Conservation (phyloP, 805 yeast species). For the Monosporozyma servazzii region DNA sequence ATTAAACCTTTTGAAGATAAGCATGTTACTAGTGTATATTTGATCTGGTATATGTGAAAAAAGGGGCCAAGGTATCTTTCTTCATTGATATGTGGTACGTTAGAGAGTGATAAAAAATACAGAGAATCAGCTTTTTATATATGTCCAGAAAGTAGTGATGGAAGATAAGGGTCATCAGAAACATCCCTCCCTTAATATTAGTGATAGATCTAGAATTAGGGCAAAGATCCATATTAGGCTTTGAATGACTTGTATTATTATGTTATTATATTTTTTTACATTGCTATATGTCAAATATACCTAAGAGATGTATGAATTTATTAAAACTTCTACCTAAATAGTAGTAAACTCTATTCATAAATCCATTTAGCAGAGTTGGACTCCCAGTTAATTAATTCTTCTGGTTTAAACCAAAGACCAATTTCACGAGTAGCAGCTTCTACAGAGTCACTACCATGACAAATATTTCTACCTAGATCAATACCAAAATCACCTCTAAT, state of each 20-base stretch:
- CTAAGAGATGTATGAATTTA: neutral
- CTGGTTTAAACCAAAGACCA: constrained; percentile 93
- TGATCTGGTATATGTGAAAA: no score
- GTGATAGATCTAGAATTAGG: no score
- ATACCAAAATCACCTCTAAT: constrained; percentile 98
- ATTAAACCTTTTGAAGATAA: neutral
- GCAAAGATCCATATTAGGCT: no score
- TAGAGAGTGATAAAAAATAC: no score
- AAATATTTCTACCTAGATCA: constrained; percentile 98
- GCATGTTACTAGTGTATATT: neutral
- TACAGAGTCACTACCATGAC: constrained; percentile 99
- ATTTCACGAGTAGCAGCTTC: constrained; percentile 96
- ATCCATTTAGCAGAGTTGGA: constrained; percentile 80
- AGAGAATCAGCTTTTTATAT: no score
- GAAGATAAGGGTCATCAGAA: no score
- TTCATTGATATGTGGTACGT: no score
- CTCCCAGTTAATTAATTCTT: constrained; percentile 89
- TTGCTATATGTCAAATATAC: neutral
- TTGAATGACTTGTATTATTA: no score
- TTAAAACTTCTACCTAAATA: neutral
- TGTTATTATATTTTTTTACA: no score
- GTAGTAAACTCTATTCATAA: constrained; percentile 95
- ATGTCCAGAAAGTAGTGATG: no score
- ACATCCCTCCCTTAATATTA: no score
- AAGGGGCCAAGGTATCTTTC: no score